Evolutionary conservation across 177 flowering plant genomes (phyloP).

Genomic region (Vitis hybrid): DNA sequence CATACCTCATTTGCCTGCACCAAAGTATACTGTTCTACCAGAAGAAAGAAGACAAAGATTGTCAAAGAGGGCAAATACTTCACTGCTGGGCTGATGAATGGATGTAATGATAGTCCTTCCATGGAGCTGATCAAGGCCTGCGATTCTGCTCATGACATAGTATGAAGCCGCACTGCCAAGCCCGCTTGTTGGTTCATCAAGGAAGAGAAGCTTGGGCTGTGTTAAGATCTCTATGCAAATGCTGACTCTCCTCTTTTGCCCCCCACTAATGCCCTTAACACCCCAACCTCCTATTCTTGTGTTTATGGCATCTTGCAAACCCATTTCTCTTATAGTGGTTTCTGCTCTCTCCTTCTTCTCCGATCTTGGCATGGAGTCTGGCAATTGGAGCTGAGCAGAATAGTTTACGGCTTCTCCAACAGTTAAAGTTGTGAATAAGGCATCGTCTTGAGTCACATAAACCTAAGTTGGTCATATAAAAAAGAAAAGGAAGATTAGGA

Average conservation of each 20-base stretch:
- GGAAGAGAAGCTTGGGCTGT: slow-evolving; percentile 49
- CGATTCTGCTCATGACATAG: slow-evolving; percentile 47
- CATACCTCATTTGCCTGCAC: slow-evolving; percentile 49
- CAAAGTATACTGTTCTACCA: slow-evolving; percentile 51
- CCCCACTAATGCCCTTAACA: slow-evolving; percentile 51
- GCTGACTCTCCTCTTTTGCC: slow-evolving; percentile 59
- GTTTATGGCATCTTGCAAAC: slow-evolving; percentile 44
- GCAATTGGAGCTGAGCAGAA: slow-evolving; percentile 58
- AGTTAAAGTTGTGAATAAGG: slow-evolving; percentile 41
- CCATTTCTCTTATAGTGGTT: slow-evolving; percentile 55
- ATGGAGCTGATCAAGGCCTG: slow-evolving; percentile 22
- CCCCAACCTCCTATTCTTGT: slow-evolving; percentile 63
- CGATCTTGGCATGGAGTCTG: slow-evolving; percentile 32
- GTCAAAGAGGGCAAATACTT: slow-evolving; percentile 48
- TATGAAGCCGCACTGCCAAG: slow-evolving; percentile 62
- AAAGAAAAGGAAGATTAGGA: too few relatives aligned
- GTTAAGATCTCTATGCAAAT: slow-evolving; percentile 55
- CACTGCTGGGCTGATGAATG: slow-evolving; percentile 58
- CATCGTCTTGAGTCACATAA: slow-evolving; percentile 60
- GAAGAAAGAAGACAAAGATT: slow-evolving; percentile 49
- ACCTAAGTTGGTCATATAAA: too few relatives aligned
- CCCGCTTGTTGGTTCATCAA: slow-evolving; percentile 64
- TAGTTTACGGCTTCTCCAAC: slow-evolving; percentile 52
- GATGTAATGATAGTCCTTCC: slow-evolving; percentile 49
- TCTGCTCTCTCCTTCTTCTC: slow-evolving; percentile 53